Evolutionary conservation across 768 basidiomycete species (phyloP).

Genomic region (Dioszegia crocea): DNA sequence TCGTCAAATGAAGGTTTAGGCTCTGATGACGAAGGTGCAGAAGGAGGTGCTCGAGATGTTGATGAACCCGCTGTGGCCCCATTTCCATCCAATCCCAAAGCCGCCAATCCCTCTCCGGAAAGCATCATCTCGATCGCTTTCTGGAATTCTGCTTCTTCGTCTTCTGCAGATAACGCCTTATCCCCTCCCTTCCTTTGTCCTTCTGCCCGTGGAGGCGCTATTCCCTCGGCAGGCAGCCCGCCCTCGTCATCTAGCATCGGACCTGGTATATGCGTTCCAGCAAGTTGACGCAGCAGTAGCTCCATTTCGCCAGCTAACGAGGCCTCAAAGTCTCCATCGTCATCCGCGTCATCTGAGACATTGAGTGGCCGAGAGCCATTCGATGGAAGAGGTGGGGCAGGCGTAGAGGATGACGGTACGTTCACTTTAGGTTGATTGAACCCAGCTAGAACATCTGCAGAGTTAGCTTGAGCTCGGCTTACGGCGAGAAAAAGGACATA

Average conservation of each 20-base stretch:
- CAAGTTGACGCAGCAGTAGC: slow-evolving; percentile 38
- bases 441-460: slow-evolving; percentile 41
- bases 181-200: background rate
- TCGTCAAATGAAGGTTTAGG: slow-evolving; percentile 27
- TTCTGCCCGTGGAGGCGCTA: background rate
- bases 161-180: slow-evolving; percentile 18
- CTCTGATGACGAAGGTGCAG: background rate
- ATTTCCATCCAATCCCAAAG: slow-evolving; percentile 30
- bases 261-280: slow-evolving; percentile 38
- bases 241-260: slow-evolving; percentile 24
- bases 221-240: background rate
- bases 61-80: slow-evolving; percentile 1
- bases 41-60: background rate
- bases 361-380: too few relatives aligned
- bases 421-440: slow-evolving; percentile 21
- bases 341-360: background rate
- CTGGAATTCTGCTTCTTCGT: slow-evolving; percentile 41
- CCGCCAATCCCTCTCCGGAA: slow-evolving; percentile 39
- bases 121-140: slow-evolving; percentile 42
- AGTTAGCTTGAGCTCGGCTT: background rate
- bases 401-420: background rate
- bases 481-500: slow-evolving; percentile 1
- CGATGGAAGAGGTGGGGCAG: background rate
- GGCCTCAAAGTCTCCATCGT: slow-evolving; percentile 26
- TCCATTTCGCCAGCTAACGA: slow-evolving; percentile 48